These are phyloP conservation scores for Tilletia walkeri DNA, from an alignment of 1,284 basidiomycete genomes.

Conservation along the genomic window DNA sequence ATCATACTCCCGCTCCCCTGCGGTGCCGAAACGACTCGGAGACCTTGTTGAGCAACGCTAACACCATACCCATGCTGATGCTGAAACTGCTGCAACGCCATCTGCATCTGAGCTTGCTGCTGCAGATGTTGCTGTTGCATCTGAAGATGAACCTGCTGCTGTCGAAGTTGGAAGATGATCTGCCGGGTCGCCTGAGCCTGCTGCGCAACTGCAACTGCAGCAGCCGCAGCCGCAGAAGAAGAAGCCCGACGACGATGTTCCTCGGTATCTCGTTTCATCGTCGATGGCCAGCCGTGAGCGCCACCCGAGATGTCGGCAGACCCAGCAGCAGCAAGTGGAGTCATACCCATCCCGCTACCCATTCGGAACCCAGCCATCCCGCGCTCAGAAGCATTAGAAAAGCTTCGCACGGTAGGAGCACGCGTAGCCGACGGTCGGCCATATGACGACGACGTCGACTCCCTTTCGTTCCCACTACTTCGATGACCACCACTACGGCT, in stretches of 20 bases:
- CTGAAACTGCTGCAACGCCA: not conserved
- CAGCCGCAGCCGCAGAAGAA: not conserved
- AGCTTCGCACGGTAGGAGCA: no score
- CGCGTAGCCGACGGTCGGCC: no score
- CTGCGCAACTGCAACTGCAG: not conserved
- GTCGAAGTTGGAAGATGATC: constrained; percentile 7
- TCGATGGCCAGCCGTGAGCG: not conserved
- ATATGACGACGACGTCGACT: no score
- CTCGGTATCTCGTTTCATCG: not conserved
- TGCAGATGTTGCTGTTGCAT: constrained; percentile 7
- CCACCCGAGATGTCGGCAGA: not conserved
- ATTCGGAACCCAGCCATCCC: no score
- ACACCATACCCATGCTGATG: not conserved
- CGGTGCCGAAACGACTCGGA: no score
- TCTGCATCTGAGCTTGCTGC: constrained; percentile 14
- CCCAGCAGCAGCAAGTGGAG: no score
- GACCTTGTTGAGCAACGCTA: no score
- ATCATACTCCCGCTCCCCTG: no score
- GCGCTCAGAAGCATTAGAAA: no score
- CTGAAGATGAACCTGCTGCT: not conserved
- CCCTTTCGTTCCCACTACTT: no score
- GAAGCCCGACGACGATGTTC: not conserved
- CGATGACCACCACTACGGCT: no score
- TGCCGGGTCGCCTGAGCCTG: not conserved
- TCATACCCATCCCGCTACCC: no score